phyloP scores from a whole-genome alignment of 345 rosid genomes.

The Eucalyptus cloeziana region DNA sequence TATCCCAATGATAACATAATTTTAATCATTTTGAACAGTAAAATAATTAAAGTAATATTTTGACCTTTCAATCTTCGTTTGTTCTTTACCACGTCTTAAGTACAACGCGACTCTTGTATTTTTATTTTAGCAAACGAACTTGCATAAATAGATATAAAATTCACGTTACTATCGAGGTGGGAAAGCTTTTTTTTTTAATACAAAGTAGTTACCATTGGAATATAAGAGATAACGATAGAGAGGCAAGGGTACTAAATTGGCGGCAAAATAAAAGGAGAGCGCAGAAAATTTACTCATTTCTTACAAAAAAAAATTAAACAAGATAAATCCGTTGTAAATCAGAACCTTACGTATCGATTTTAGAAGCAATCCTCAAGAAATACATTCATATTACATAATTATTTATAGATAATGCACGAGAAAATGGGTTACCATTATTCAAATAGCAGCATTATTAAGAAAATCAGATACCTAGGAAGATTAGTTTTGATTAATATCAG shows the following conservation, averaged over 20 bases:
- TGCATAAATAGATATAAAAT: not conserved
- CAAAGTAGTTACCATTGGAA: not conserved
- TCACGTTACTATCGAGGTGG: not conserved
- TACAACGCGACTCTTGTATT: too few relatives aligned
- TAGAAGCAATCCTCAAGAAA: not conserved
- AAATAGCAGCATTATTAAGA: not conserved
- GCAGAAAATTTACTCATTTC: not conserved
- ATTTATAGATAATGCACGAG: not conserved
- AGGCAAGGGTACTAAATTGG: not conserved
- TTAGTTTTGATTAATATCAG: not conserved
- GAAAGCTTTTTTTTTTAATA: not conserved
- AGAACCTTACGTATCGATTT: not conserved
- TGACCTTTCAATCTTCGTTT: too few relatives aligned
- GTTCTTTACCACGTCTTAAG: too few relatives aligned
- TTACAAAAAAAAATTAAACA: accelerated
- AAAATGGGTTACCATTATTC: not conserved
- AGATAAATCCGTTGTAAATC: accelerated
- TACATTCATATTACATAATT: not conserved
- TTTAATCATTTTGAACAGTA: not conserved
- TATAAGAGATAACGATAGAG: not conserved
- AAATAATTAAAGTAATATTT: not conserved
- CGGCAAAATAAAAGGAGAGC: too few relatives aligned
- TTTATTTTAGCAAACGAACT: too few relatives aligned
- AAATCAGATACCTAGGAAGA: not conserved
- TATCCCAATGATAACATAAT: not conserved